phyloP scores from a whole-genome alignment of 2,329 filamentous ascomycete species.

The Cladobotryum mycophilum region DNA sequence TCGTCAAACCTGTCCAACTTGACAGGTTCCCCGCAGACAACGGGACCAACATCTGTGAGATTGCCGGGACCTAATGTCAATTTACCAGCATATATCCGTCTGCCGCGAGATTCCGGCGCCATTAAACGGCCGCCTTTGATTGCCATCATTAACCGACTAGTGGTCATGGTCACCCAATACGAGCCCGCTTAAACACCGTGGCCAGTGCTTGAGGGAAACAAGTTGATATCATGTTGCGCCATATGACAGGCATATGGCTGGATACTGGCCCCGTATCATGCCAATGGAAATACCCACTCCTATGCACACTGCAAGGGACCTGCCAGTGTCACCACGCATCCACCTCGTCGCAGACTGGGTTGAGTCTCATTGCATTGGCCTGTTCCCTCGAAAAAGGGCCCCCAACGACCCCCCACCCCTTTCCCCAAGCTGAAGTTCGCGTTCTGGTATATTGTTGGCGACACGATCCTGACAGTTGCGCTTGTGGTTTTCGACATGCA shows the following conservation, averaged over 20 bases:
- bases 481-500: not conserved
- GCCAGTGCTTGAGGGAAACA: not conserved
- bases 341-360: not conserved
- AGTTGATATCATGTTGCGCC: not conserved
- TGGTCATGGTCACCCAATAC: not conserved
- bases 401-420: not conserved
- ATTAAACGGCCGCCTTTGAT: not conserved
- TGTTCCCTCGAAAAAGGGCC: not conserved
- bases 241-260: not conserved
- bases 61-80: constrained; percentile 10
- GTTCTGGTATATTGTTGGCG: not conserved
- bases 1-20: constrained; percentile 11
- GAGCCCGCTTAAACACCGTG: not conserved
- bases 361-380: not conserved
- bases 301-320: not conserved
- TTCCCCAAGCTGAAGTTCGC: not conserved
- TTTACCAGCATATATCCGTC: not conserved
- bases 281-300: not conserved
- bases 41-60: constrained; percentile 10
- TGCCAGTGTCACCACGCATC: not conserved
- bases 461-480: not conserved
- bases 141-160: constrained; percentile 4
- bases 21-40: constrained; percentile 12
- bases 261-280: not conserved
- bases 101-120: not conserved